Evolutionary conservation across 768 basidiomycete genomes (phyloP), one percentile per base, ranked within the genome.

Genomic region (Chalciporus sphaerocephalus): DNA sequence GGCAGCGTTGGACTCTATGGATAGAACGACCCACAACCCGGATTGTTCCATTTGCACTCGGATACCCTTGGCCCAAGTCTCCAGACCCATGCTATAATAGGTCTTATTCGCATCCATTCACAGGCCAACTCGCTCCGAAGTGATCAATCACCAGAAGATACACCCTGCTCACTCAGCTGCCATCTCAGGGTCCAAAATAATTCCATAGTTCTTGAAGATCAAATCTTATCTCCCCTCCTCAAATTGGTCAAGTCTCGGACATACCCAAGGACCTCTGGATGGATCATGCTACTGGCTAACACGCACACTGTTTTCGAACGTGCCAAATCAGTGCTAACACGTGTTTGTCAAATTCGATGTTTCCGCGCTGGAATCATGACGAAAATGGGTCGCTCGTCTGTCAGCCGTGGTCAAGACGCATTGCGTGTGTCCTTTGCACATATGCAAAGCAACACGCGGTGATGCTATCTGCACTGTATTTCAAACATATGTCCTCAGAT

Each of bases 181-280:
- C 15, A 30, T 42, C n/a, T 32, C 46, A 30, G 33, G 42, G 22
- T 40, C 38, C 24, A 30, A 45, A 47, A 48, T 42, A 39, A 24
- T 40, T 40, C 42, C 49, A 41, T 27, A 23, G 30, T 36, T 24
- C 9, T 22, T 39, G 15, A 23, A 60, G 59, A 61, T 61, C 52
- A 48, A 32, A 54, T 52, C 60, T 60, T 52, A 54, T 62, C 60
- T 38, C 17, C 18, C n/a, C 22, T 22, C n/a, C 39, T 28, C 25
- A 28, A 40, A 42, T 42, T 33, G 30, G 28, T 15, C 7, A 13
- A 13, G 15, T 20, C 24, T 25, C 45, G 38, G 33, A 34, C 27
- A 32, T 52, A 38, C 35, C 47, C 33, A 17, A 18, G 23, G 43
- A 10, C 6, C 47, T 58, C 13, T 47, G 2, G 38, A 60, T 39